phyloP scores from a whole-genome alignment of 2,329 filamentous ascomycete species.

The Aspergillus vadensis region DNA sequence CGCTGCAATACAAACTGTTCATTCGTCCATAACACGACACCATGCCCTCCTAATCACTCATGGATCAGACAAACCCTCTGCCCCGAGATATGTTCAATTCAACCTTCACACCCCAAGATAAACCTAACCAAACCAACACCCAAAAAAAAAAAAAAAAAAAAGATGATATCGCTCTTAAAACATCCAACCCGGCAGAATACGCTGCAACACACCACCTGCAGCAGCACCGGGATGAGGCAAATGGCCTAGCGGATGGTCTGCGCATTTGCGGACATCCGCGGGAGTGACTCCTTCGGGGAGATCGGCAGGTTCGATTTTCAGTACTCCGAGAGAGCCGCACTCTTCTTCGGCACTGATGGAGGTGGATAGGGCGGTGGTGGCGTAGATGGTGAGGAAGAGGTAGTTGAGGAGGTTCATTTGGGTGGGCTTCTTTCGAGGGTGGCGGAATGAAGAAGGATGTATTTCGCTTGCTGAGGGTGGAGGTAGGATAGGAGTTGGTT shows the following conservation, averaged over 20 bases:
- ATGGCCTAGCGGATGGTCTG: conserved; percentile 5
- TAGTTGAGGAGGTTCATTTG: neutral
- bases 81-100: no score
- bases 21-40: no score
- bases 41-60: no score
- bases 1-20: no score
- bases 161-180: neutral
- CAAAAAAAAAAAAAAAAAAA: no score
- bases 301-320: conserved; percentile 6
- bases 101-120: no score
- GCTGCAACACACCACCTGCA: neutral
- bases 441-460: no score
- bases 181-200: neutral
- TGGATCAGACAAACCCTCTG: no score
- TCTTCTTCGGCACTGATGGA: neutral
- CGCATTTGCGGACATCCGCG: conserved; percentile 7
- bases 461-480: no score
- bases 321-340: conserved; percentile 6
- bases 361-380: neutral
- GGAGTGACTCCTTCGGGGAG: conserved; percentile 8
- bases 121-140: no score
- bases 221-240: neutral
- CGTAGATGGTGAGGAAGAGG: neutral
- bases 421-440: no score
- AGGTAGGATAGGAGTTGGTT: no score